A percentile compares a stretch with the other conserved stretches of the same genome.
These are phyloP conservation scores for Stephania yunnanensis DNA, from an alignment of 164 flowering plant species.

Conservation along the genomic window DNA sequence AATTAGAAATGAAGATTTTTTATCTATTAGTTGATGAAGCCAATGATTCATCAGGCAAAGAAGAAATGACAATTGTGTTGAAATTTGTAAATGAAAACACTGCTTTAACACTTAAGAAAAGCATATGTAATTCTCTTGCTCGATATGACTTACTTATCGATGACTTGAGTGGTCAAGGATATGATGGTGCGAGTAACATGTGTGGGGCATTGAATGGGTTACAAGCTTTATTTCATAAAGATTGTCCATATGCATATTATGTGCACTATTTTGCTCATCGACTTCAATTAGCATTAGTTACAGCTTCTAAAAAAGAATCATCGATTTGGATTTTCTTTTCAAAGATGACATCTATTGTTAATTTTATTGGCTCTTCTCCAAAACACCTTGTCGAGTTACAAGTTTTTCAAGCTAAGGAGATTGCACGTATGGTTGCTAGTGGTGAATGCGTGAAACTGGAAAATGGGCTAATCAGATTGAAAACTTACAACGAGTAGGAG, in stretches of 20 bases:
- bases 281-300: not conserved
- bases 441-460: not conserved
- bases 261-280: not conserved
- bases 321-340: not conserved
- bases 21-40: no score
- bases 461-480: constrained; percentile 3
- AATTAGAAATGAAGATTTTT: no score
- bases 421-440: not conserved
- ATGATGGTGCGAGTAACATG: constrained; percentile 1
- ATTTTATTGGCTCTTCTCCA: not conserved
- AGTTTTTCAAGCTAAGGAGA: not conserved
- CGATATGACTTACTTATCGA: no score
- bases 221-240: no score
- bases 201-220: not conserved
- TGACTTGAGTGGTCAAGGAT: not conserved
- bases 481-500: not conserved
- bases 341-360: not conserved
- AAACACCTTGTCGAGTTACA: no score
- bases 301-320: no score
- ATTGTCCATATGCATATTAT: no score
- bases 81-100: not conserved
- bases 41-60: no score
- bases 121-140: not conserved
- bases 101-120: not conserved
- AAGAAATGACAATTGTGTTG: no score